Percentiles rank a stretch among this genome's conserved stretches.
Conservation (phyloP, 1,139 yeast species). For the Saccharomyces hybrid region DNA sequence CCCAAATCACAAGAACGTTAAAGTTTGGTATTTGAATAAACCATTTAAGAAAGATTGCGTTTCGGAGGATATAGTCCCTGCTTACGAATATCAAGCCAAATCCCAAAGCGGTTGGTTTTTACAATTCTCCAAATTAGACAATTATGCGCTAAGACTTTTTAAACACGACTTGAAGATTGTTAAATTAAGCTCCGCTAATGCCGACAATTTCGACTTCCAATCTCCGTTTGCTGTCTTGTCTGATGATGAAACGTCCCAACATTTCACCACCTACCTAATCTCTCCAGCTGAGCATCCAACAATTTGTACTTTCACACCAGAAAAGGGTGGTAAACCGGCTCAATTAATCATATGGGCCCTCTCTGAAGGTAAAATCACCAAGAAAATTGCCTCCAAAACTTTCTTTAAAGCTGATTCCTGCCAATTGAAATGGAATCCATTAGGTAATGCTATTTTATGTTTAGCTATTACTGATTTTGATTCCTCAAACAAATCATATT, state of each 20-base stretch:
- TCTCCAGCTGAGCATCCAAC: constrained; percentile 90
- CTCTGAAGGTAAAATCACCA: constrained; percentile 56
- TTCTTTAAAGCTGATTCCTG: constrained; percentile 96
- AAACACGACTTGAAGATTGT: constrained; percentile 34
- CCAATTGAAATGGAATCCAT: constrained; percentile 83
- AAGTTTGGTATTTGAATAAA: constrained; percentile 53
- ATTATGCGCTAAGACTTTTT: constrained; percentile 26
- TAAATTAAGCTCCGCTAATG: constrained; percentile 54
- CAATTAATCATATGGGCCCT: constrained; percentile 71
- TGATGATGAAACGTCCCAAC: constrained; percentile 39
- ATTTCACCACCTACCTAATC: constrained; percentile 51
- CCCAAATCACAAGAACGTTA: constrained; percentile 67
- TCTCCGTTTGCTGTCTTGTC: constrained; percentile 58
- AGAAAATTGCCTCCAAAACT: constrained; percentile 78
- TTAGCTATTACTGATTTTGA: constrained; percentile 95
- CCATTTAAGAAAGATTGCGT: constrained; percentile 13
- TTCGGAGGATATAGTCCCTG: constrained; percentile 38
- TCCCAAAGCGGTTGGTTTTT: constrained; percentile 75
- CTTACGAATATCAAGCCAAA: constrained; percentile 67
- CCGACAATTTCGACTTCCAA: constrained; percentile 40
- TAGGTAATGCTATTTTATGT: constrained; percentile 91
- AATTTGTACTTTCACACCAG: constrained; percentile 89
- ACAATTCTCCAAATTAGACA: constrained; percentile 32
- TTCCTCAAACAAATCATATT: constrained; percentile 86
- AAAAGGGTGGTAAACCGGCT: constrained; percentile 79